Conservation (phyloP, 768 basidiomycete genomes). For the Tephrocybe sp. region DNA sequence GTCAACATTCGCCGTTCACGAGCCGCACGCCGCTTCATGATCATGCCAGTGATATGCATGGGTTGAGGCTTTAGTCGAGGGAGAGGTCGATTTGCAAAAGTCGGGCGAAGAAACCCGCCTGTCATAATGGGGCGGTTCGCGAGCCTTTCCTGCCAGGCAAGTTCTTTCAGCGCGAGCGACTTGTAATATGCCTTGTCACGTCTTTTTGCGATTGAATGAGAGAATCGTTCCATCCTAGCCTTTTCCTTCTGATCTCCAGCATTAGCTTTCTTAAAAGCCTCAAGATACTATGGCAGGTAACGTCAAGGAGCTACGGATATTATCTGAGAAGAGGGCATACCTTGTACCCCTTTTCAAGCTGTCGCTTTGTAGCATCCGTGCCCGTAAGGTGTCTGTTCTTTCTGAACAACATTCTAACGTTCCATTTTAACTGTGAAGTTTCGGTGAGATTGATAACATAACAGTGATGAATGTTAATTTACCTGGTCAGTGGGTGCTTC, state of each 20-base stretch:
- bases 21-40: conserved; percentile 39
- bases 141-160: conserved; percentile 58
- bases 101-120: conserved; percentile 65
- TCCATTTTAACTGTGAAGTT: conserved; percentile 50
- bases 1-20: conserved; percentile 41
- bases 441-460: background rate
- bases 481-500: conserved; percentile 56
- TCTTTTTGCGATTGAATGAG: conserved; percentile 49
- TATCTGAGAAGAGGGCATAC: conserved; percentile 31
- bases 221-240: conserved; percentile 54
- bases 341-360: conserved; percentile 53
- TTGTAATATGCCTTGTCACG: conserved; percentile 48
- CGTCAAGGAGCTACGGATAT: background rate
- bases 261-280: conserved; percentile 50
- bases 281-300: conserved; percentile 47
- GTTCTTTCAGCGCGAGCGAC: conserved; percentile 35
- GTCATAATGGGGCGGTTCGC: conserved; percentile 67
- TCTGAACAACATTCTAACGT: conserved; percentile 53
- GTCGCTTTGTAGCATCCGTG: conserved; percentile 40
- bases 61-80: conserved; percentile 85
- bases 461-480: background rate
- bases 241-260: conserved; percentile 47
- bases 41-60: conserved; percentile 64
- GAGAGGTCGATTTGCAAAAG: conserved; percentile 63
- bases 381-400: conserved; percentile 52